phyloP scores from a whole-genome alignment of 2,329 filamentous ascomycete genomes.

The Alternaria viburni region DNA sequence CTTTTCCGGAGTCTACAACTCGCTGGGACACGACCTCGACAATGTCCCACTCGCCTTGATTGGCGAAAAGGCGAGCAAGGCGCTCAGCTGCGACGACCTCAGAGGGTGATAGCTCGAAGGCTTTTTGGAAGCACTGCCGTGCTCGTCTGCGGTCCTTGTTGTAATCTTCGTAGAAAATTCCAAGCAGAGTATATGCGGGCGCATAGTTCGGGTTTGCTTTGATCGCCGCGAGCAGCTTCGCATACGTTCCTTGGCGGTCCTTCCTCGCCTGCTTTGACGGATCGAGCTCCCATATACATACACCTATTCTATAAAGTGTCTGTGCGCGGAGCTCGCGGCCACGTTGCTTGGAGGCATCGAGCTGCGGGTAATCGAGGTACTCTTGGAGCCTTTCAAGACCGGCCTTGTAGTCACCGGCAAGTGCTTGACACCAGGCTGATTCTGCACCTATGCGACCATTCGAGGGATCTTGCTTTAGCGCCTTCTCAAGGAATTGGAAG shows the following conservation, averaged over 20 bases:
- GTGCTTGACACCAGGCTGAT: conserved; percentile 88
- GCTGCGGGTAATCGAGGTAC: conserved; percentile 64
- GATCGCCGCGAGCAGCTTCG: conserved; percentile 80
- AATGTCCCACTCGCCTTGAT: conserved; percentile 92
- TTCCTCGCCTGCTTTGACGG: conserved; percentile 75
- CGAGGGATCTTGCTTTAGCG: conserved; percentile 71
- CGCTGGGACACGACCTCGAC: conserved; percentile 91
- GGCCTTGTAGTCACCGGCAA: conserved; percentile 74
- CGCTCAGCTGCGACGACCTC: conserved; percentile 88
- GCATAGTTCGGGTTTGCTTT: conserved; percentile 88
- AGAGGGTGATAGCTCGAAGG: conserved; percentile 86
- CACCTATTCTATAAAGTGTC: conserved; percentile 84
- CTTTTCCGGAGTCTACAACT: conserved; percentile 92
- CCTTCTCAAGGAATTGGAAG: conserved; percentile 78
- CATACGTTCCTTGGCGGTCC: conserved; percentile 81
- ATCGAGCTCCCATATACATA: conserved; percentile 86
- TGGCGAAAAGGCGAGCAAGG: conserved; percentile 83
- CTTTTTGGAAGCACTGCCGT: conserved; percentile 93
- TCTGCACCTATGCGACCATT: conserved; percentile 85
- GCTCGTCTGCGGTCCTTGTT: conserved; percentile 85
- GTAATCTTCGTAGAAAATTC: conserved; percentile 90
- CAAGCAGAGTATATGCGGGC: conserved; percentile 88
- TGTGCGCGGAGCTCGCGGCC: conserved; percentile 79
- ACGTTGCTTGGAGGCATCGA: conserved; percentile 67
- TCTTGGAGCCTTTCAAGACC: conserved; percentile 74